Evolutionary conservation across 352 stramenopile species (phyloP).

Genomic region (Elongisporangium undulatum): DNA sequence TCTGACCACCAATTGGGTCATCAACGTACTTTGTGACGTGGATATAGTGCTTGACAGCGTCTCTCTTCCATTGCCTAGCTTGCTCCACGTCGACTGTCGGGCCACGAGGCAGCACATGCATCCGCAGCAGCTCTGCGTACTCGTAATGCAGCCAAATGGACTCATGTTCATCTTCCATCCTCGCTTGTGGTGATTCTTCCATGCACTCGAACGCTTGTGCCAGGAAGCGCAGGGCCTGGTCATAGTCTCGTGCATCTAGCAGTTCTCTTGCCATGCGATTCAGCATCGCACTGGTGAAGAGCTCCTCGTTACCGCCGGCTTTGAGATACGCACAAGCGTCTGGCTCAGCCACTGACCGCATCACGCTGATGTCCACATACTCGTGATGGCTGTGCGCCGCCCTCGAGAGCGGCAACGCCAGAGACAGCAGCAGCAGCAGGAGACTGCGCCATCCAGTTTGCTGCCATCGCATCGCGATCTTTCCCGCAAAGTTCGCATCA

Average conservation of each 20-base stretch:
- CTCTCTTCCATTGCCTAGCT: neutral
- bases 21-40: neutral
- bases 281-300: neutral
- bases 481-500: neutral
- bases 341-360: neutral
- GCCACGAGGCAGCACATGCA: neutral
- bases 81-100: slow-evolving; percentile 1
- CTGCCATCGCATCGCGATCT: neutral
- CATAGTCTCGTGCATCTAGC: neutral
- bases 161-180: neutral
- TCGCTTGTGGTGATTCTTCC: neutral
- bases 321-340: neutral
- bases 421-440: neutral
- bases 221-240: neutral
- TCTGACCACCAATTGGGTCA: neutral
- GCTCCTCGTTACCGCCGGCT: neutral
- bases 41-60: neutral
- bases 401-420: neutral
- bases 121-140: slow-evolving; percentile 10
- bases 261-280: neutral
- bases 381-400: neutral
- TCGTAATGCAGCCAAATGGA: slow-evolving; percentile 9
- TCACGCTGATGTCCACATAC: neutral
- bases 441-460: neutral
- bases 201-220: neutral